Evolutionary conservation across 495 filamentous ascomycete genomes (phyloP).

Genomic region (Neurospora pannonica): DNA sequence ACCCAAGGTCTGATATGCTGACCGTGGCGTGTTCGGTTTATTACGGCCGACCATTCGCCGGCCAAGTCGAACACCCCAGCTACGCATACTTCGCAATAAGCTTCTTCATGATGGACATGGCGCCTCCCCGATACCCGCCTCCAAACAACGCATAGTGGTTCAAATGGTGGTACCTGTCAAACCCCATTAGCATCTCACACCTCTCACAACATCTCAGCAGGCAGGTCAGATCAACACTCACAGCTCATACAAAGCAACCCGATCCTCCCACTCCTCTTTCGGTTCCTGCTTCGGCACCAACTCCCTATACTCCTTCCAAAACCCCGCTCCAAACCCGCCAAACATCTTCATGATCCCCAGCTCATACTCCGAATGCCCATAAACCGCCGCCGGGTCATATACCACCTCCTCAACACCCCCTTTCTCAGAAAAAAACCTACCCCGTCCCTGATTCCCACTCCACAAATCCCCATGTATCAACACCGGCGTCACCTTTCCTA

Average conservation of each 20-base stretch:
- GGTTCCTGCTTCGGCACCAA: conserved; percentile 73
- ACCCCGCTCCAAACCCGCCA: conserved; percentile 67
- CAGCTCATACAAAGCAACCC: conserved; percentile 72
- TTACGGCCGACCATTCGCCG: not conserved
- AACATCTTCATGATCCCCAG: conserved; percentile 94
- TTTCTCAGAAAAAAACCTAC: conserved; percentile 46
- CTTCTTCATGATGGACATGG: conserved; percentile 64
- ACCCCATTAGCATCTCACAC: not conserved
- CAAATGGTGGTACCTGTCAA: conserved; percentile 70
- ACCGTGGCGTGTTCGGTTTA: not conserved
- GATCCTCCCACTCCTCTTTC: conserved; percentile 72
- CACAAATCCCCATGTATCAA: conserved; percentile 87
- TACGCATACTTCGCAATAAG: conserved; percentile 56
- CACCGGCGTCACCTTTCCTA: conserved; percentile 54
- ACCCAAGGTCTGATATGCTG: not conserved
- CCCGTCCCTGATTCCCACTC: conserved; percentile 73
- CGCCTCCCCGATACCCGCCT: conserved; percentile 61
- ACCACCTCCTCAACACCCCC: conserved; percentile 61
- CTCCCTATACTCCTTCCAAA: conserved; percentile 68
- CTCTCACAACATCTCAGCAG: not conserved
- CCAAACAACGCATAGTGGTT: conserved; percentile 86
- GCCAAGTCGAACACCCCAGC: not conserved
- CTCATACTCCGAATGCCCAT: conserved; percentile 85
- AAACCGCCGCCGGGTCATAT: conserved; percentile 71
- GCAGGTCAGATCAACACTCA: conserved; percentile 33